Evolutionary conservation across 2,329 filamentous ascomycete genomes (phyloP), one percentile per base, ranked within the genome.

Genomic region (Bipolaris zeicola): DNA sequence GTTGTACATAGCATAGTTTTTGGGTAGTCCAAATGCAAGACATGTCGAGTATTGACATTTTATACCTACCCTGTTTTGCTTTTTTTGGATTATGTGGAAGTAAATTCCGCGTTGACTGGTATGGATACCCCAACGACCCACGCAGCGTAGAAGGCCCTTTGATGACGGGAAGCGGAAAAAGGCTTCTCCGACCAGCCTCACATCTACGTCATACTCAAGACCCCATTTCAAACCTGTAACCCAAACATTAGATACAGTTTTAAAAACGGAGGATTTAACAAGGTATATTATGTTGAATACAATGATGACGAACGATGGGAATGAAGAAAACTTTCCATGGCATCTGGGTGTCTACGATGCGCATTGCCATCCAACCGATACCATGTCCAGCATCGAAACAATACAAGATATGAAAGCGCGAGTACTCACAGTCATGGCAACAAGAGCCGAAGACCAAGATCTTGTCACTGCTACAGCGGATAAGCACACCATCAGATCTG

Each of bases 361-460:
- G 20, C 91, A 95, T 78, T 94, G 91, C 75, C 91, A 95, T 72
- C 90, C 90, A 3, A 94, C 90, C 26, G 90, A 94, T 74, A 91
- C 87, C 18, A 87, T 92, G 83, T 76, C 81, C 39, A 85, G 82
- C 16, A 76, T 90, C 46, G 64, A 79, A 10, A 75, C 72, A 11
- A 87, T 94, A 38, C 78, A 84, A 10, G 65, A 65, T 10, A 93
- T 94, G 89, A 85, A 84, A 58, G 82, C 89, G 20, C 81, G 84
- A 22, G 80, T 81, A 10, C 77, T 95, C 47, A 89, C 89, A 2
- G 82, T 92, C 58, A 94, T 95, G 91, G 85, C 89, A 28, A 94
- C 91, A 1, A 83, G 90, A 52, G 82, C 82, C 0, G 84, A 92
- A 70, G 91, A 95, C 72, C 91, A 94, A 75, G 78, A 87, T 10